Conservation (phyloP, 2,329 filamentous ascomycete genomes). For the Colletotrichum costaricense region DNA sequence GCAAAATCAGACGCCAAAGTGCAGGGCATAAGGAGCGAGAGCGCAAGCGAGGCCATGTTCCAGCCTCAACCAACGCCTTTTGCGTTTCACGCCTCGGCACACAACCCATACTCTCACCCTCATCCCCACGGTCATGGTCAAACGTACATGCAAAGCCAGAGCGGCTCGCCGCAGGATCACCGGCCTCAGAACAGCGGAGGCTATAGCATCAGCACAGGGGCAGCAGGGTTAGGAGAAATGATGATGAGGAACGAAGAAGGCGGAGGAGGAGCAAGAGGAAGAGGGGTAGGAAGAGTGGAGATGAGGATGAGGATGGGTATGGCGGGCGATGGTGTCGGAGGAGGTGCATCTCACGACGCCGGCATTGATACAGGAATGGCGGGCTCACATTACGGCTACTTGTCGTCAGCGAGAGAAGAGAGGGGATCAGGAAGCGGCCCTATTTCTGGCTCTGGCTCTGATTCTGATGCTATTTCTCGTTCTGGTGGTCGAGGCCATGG, state of each 20-base stretch:
- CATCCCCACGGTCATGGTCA: background rate
- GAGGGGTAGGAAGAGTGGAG: background rate
- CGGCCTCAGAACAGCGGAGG: background rate
- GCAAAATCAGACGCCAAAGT: background rate
- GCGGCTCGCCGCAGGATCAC: background rate
- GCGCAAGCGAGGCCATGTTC: conserved; percentile 57
- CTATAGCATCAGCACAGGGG: background rate
- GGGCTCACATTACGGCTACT: conserved; percentile 18
- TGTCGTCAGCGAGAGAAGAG: background rate
- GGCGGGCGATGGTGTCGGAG: background rate
- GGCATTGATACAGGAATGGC: background rate
- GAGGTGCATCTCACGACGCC: background rate
- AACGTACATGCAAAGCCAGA: background rate
- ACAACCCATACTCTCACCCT: conserved; percentile 6
- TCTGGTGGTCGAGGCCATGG: background rate
- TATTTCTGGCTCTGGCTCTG: background rate
- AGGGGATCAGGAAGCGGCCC: background rate
- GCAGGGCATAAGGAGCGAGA: conserved; percentile 3
- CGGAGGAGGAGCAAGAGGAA: background rate
- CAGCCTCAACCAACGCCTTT: conserved; percentile 64
- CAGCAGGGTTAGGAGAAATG: background rate
- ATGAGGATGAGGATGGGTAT: background rate
- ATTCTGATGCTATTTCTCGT: background rate
- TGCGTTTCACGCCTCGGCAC: conserved; percentile 45
- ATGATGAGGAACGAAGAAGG: background rate